Evolutionary conservation across 2,329 filamentous ascomycete genomes (phyloP), one percentile per base, ranked within the genome.

Genomic region (Lasiodiplodia citricola): DNA sequence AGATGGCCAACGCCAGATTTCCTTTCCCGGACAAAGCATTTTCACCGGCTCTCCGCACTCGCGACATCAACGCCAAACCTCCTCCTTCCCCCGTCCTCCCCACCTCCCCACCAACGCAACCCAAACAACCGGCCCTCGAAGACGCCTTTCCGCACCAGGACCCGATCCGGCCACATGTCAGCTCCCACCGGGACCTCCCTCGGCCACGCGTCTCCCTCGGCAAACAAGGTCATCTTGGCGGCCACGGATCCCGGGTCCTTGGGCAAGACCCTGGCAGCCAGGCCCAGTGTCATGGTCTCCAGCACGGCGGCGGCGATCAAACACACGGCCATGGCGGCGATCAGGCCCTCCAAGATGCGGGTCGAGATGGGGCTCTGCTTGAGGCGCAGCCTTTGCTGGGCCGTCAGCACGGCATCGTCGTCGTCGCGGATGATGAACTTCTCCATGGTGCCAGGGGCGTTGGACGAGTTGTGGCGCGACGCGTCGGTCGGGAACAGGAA

Each of bases 211-310:
- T 21, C 14, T 2, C 16, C 28, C 16, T n/a, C 52, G 18, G 28
- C 52, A 10, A 56, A 56, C 10, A 56, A n/a, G n/a, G 25, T 56
- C 52, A 56, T 56, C 52, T 56, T 56, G 16, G 52, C 52, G 4
- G 52, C 52, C 28, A 56, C 16, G 6, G 10, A 16, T 2, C 52
- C 52, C 8, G 28, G 52, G 14, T 56, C 52, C 52, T 56, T 56
- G 3, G 52, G 52, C 52, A 56, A 11, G 14, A 56, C 28, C 2
- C 28, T n/a, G 31, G 7, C 31, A 8, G 18, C 44, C n/a, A 21
- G 18, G 18, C 7, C 8, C 44, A n/a, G 18, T 16, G 13, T 28
- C 52, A 31, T 25, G 6, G 7, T 21, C 16, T 18, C 28, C 14
- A 37, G 10, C 52, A 10, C 23, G 7, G 28, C 23, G 2, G 18